These are phyloP conservation scores for Aspergillus sp. DNA, from an alignment of 2,329 filamentous ascomycete species.

Conservation along the genomic window DNA sequence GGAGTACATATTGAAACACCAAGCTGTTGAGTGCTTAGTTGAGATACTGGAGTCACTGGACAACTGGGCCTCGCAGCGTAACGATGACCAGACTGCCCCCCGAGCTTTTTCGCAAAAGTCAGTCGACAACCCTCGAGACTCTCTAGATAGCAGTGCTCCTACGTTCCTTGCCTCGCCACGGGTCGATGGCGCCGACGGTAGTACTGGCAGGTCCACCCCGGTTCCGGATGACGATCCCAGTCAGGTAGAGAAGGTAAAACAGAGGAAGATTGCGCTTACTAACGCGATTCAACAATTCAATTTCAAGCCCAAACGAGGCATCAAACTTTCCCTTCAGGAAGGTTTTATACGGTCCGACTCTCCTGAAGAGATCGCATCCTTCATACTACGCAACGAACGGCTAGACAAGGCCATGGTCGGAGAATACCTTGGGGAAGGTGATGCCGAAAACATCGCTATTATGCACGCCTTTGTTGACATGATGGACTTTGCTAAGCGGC, in stretches of 20 bases:
- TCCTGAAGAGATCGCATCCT: conserved; percentile 79
- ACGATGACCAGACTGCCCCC: conserved; percentile 53
- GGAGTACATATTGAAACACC: conserved; percentile 88
- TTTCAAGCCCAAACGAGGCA: conserved; percentile 92
- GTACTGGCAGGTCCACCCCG: conserved; percentile 63
- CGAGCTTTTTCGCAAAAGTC: conserved; percentile 51
- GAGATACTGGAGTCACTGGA: conserved; percentile 86
- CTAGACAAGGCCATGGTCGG: conserved; percentile 91
- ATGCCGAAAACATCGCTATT: conserved; percentile 88
- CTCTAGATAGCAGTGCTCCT: conserved; percentile 66
- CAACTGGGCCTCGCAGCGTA: conserved; percentile 80
- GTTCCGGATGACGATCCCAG: conserved; percentile 84
- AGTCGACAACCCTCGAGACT: conserved; percentile 65
- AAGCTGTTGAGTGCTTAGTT: conserved; percentile 83
- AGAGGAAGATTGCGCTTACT: conserved; percentile 84
- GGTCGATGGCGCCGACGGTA: conserved; percentile 54
- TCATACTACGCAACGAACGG: conserved; percentile 76
- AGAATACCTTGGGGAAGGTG: conserved; percentile 91
- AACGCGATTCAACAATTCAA: conserved; percentile 93
- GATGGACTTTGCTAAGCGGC: conserved; percentile 89
- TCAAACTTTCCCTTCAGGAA: conserved; percentile 79
- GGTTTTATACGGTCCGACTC: conserved; percentile 81
- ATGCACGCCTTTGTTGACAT: conserved; percentile 97
- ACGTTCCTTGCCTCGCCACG: conserved; percentile 59
- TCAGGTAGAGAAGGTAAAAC: conserved; percentile 92